Percentiles rank a stretch among this genome's conserved stretches.
Conservation (phyloP, 176 grass and related monocot genomes). For the Aegilops speltoides region DNA sequence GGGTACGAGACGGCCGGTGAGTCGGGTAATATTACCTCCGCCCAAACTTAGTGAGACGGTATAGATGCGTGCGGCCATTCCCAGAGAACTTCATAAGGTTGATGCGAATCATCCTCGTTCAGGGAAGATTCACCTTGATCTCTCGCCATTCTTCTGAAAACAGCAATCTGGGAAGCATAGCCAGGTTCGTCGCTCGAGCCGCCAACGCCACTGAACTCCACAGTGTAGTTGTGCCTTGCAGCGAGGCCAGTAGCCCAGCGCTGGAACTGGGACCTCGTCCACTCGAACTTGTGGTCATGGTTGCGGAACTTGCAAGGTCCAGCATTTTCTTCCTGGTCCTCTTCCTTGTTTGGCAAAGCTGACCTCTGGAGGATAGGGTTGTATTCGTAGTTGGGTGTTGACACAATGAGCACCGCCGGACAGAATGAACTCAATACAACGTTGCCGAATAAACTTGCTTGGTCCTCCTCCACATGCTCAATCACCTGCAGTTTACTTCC, state of each 20-base stretch:
- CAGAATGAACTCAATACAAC: constrained; percentile 64
- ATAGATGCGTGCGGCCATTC: constrained; percentile 41
- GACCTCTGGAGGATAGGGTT: constrained; percentile 86
- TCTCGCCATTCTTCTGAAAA: constrained; percentile 57
- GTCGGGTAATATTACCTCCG: background rate
- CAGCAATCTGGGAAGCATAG: constrained; percentile 89
- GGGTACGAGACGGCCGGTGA: background rate
- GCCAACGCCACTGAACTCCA: constrained; percentile 81
- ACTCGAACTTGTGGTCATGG: constrained; percentile 95
- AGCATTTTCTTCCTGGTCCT: constrained; percentile 53
- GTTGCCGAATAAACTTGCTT: constrained; percentile 70
- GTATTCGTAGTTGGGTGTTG: constrained; percentile 96
- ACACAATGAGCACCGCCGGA: constrained; percentile 62
- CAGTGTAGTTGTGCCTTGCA: constrained; percentile 50
- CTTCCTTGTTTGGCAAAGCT: constrained; percentile 65
- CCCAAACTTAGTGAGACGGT: constrained; percentile 3
- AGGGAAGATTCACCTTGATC: background rate
- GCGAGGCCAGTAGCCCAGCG: constrained; percentile 73
- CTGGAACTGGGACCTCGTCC: constrained; percentile 86
- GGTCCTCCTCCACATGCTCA: constrained; percentile 86
- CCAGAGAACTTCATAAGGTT: constrained; percentile 76
- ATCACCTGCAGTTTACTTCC: constrained; percentile 65
- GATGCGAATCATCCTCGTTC: constrained; percentile 14
- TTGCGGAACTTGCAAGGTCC: constrained; percentile 89
- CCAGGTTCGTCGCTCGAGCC: constrained; percentile 79